Base-by-base conservation (phyloP, 768 basidiomycete genomes). In the Ramaria sp. region DNA sequence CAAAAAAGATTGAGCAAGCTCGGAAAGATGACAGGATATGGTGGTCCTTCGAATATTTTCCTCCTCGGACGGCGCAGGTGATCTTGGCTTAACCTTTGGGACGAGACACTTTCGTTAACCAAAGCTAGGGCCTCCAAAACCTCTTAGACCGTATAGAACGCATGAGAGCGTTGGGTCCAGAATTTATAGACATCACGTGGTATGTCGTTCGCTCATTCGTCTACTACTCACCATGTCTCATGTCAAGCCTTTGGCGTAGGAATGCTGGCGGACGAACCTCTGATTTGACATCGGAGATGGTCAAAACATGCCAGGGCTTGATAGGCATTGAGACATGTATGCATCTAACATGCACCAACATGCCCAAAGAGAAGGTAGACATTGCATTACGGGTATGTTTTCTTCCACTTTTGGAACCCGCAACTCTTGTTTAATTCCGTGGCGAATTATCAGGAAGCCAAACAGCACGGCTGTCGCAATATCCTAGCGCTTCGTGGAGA, bases 31-130 rank as follows among this genome's bases (percentile, higher is more conserved):
- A 85, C 59, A 82, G 90, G 63, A 72, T 89, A 57, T 96, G 93
- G 87, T 99, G 94, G 94, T 93, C 90, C 36, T 98, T 99, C 67
- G 95, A 99, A 66, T 98, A 93, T 71, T 98, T 99, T 64, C 95
- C 96, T 55, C 94, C 90, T 20, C 76, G 93, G 59, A 96, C 93
- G 32, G 91, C 91, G 48, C 93, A 95, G 81, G 90, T 91, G 58
- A 56, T 68, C 18, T 16, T 25, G 22, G 16, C 25, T 28, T 55
- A 57, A 38, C 36, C n/a, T 38, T 28, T 8, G 20, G 15, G 8
- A 7, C 9, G 34, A 20, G 3, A 22, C 28, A 22, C 38, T 27
- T 25, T 42, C 16, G 48, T 48, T 34, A 16, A 50, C 48, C 48
- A 42, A 30, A 13, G 41, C 2, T 61, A 95, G 83, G 90, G 89